Conservation (phyloP, 1,284 basidiomycete genomes). For the Meira miltonrushii region DNA sequence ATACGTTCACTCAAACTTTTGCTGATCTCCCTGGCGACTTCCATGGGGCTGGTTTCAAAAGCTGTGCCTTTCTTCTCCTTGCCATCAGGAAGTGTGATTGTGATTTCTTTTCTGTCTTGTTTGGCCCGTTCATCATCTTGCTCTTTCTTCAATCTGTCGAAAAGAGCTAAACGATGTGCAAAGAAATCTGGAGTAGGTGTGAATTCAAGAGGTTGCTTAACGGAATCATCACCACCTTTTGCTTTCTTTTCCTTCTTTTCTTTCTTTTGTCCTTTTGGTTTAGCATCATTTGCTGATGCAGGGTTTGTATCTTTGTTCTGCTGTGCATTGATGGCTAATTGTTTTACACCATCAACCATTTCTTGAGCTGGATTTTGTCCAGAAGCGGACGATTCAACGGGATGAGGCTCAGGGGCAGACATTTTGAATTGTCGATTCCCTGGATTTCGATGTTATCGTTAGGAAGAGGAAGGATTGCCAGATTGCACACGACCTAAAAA, state of each 20-base stretch:
- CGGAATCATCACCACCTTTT: constrained; percentile 20
- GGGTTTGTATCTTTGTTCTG: constrained; percentile 20
- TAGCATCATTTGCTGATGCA: not conserved
- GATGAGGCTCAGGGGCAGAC: constrained; percentile 7
- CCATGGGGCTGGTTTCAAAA: constrained; percentile 96
- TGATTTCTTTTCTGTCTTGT: constrained; percentile 65
- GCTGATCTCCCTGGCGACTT: constrained; percentile 79
- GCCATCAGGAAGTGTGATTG: constrained; percentile 81
- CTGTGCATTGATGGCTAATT: constrained; percentile 11
- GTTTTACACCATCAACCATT: not conserved
- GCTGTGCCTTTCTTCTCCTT: constrained; percentile 73
- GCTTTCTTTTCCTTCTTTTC: constrained; percentile 42
- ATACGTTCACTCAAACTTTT: constrained; percentile 81
- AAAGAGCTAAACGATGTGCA: constrained; percentile 82
- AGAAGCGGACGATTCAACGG: not conserved
- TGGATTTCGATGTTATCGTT: not conserved
- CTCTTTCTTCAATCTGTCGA: constrained; percentile 80
- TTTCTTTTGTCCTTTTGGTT: constrained; percentile 19
- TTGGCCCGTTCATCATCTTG: constrained; percentile 75
- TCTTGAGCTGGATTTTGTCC: constrained; percentile 7
- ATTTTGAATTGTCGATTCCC: not conserved
- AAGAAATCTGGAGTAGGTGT: constrained; percentile 81
- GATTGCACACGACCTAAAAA: not conserved
- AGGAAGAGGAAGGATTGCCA: not conserved
- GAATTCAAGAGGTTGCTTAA: constrained; percentile 58